These are phyloP conservation scores for Piper longum DNA, from an alignment of 164 flowering plant genomes.

Conservation along the genomic window DNA sequence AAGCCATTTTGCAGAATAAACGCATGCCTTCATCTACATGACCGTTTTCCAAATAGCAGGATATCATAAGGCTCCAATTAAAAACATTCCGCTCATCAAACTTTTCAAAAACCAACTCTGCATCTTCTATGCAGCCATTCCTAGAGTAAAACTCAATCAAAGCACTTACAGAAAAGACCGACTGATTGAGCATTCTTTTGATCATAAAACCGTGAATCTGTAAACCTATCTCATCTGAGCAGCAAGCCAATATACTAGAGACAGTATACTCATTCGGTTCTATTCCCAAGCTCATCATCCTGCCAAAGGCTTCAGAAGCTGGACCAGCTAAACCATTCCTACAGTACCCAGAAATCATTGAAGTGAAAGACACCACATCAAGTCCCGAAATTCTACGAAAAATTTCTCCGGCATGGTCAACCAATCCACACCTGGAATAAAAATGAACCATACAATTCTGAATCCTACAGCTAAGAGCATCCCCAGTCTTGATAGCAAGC, in stretches of 20 bases:
- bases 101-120: constrained; percentile 6
- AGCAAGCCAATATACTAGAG: constrained; percentile 7
- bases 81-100: constrained; percentile 8
- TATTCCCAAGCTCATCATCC: constrained; percentile 9
- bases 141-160: constrained; percentile 11
- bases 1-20: constrained; percentile 6
- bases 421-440: constrained; percentile 7
- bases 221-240: background rate
- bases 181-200: constrained; percentile 8
- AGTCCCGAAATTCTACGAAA: constrained; percentile 7
- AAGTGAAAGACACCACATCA: constrained; percentile 11
- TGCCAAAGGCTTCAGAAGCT: constrained; percentile 4
- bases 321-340: constrained; percentile 3
- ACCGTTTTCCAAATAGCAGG: constrained; percentile 7
- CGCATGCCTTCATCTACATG: constrained; percentile 5
- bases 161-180: constrained; percentile 5
- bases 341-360: constrained; percentile 9
- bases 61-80: constrained; percentile 12
- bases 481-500: constrained; percentile 5
- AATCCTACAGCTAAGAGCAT: background rate
- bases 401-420: constrained; percentile 8
- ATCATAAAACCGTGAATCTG: constrained; percentile 14
- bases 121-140: constrained; percentile 4
- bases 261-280: constrained; percentile 7
- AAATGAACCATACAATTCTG: constrained; percentile 9